Evolutionary conservation across 2,329 filamentous ascomycete genomes (phyloP).

Genomic region (Penicillium sp.): DNA sequence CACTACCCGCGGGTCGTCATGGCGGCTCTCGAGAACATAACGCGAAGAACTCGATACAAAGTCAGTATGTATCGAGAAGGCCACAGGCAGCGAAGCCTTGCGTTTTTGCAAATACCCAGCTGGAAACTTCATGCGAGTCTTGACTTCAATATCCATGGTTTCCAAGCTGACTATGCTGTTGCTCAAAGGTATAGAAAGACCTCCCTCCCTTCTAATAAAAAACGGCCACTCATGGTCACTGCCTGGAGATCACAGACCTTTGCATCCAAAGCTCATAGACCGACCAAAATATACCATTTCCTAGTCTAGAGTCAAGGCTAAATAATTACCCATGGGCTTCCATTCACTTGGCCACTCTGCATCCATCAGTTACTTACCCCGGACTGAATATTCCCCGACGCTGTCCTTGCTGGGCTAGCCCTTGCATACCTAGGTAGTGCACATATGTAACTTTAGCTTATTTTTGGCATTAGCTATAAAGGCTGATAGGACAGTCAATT

Average conservation of each 20-base stretch:
- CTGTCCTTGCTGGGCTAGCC: background rate
- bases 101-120: background rate
- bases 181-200: background rate
- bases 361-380: background rate
- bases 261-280: background rate
- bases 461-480: background rate
- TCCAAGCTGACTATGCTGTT: background rate
- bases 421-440: background rate
- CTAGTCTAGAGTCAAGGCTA: background rate
- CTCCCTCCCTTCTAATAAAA: background rate
- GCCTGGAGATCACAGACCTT: background rate
- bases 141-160: background rate
- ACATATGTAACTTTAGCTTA: too few species aligned
- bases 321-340: background rate
- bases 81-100: constrained; percentile 50
- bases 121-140: background rate
- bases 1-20: constrained; percentile 52
- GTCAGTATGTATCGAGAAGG: constrained; percentile 52
- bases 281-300: background rate
- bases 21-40: constrained; percentile 52
- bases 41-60: constrained; percentile 49
- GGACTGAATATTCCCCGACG: background rate
- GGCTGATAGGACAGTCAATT: too few species aligned
- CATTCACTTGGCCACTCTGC: background rate
- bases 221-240: background rate